Conservation (phyloP, 2,329 filamentous ascomycete species). For the Xylariaceae sp. region DNA sequence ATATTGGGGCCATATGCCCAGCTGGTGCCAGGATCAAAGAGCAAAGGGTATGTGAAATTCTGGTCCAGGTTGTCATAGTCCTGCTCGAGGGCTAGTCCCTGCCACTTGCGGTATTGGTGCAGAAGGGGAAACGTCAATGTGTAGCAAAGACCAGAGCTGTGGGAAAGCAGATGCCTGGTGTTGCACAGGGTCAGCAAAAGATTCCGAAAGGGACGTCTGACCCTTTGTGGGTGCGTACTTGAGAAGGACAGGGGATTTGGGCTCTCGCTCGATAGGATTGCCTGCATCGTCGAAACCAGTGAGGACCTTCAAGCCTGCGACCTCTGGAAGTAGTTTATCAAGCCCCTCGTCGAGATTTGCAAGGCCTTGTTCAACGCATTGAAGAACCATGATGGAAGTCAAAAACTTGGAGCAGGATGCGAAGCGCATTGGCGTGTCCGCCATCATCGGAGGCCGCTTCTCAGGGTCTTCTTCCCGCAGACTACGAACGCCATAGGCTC, state of each 20-base stretch:
- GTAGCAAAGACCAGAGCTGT: conserved; percentile 25
- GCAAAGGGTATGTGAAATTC: conserved; percentile 24
- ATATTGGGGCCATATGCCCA: conserved; percentile 19
- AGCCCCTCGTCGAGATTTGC: conserved; percentile 15
- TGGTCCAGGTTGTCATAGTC: conserved; percentile 21
- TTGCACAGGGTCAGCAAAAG: neutral
- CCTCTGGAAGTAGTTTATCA: conserved; percentile 24
- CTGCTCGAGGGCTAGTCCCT: conserved; percentile 11
- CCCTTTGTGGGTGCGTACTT: conserved; percentile 11
- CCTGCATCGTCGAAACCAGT: conserved; percentile 25
- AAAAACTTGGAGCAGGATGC: conserved; percentile 25
- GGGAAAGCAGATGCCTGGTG: conserved; percentile 19
- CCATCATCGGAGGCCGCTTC: conserved; percentile 23
- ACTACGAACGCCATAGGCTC: conserved; percentile 27
- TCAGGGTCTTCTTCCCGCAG: conserved; percentile 20
- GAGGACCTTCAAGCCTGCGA: conserved; percentile 23
- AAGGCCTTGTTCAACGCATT: conserved; percentile 24
- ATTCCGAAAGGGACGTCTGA: neutral
- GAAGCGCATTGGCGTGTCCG: conserved; percentile 25
- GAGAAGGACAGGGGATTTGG: conserved; percentile 25
- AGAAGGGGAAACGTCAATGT: conserved; percentile 19
- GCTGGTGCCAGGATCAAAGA: conserved; percentile 27
- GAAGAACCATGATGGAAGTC: conserved; percentile 27
- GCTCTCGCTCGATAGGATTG: conserved; percentile 26
- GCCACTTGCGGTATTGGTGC: conserved; percentile 20